Conservation (phyloP, 2,329 filamentous ascomycete species). For the Davidsoniella australis region DNA sequence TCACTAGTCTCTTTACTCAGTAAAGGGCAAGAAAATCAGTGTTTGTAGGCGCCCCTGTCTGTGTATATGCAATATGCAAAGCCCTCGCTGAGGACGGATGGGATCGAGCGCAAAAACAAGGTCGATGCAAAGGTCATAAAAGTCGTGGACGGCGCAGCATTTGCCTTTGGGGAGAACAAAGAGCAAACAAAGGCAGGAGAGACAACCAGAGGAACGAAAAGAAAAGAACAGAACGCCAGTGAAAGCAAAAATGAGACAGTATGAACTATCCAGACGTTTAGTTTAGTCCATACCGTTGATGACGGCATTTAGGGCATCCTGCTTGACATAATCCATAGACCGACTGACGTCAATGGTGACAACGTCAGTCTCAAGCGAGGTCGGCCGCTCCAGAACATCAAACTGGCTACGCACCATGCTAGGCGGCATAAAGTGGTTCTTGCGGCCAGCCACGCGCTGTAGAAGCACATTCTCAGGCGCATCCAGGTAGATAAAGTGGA, state of each 20-base stretch:
- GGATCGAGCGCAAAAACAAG: not conserved
- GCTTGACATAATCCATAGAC: conserved; percentile 40
- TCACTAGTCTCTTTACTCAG: too few species aligned
- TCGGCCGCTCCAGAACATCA: conserved; percentile 68
- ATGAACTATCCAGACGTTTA: not conserved
- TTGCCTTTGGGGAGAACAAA: not conserved
- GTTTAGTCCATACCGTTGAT: conserved; percentile 28
- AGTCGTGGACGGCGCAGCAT: too few species aligned
- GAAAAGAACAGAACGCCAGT: conserved; percentile 1
- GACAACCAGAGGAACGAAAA: not conserved
- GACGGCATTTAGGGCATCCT: conserved; percentile 41
- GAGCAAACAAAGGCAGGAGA: not conserved
- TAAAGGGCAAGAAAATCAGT: too few species aligned
- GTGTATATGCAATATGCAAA: not conserved
- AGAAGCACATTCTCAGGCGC: conserved; percentile 61
- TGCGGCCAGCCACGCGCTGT: conserved; percentile 53
- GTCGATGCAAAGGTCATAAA: conserved; percentile 5
- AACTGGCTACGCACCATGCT: conserved; percentile 92
- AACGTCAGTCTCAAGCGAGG: conserved; percentile 52
- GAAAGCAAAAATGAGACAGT: not conserved
- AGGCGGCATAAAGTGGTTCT: conserved; percentile 90
- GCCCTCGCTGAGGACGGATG: not conserved
- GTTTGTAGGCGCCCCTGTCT: too few species aligned
- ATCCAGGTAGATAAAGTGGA: conserved; percentile 87
- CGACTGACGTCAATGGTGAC: conserved; percentile 52